Evolutionary conservation across 2,329 filamentous ascomycete species (phyloP), one percentile per base, ranked within the genome.

Genomic region (Pezicula neosporulosa): DNA sequence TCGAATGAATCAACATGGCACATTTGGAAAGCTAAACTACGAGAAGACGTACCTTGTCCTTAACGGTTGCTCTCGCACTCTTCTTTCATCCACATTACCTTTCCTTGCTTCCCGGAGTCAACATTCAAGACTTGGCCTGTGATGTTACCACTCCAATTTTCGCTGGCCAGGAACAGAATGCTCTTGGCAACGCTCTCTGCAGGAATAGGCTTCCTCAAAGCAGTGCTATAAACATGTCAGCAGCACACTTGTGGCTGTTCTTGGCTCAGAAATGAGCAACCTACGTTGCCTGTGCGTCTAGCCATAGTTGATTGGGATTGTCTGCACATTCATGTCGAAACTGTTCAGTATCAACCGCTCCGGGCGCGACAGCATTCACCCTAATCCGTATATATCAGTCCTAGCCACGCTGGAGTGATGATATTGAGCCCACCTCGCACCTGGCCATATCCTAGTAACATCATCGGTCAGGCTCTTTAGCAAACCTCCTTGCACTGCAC

Each of bases 331-430:
- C 73, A 47, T 71, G 64, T 47, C 58, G 56, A 55, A 75, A 76
- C 44, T 73, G 66, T 10, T 56, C 57, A 15, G 74, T 77, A 49
- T 72, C 67, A 1, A 77, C 73, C 5, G 72, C 65, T 7, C 74
- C 74, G 15, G 74, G 74, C 4, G 73, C 74, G 24, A 77, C 66
- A 8, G 70, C 72, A 58, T 76, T 77, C 19, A 77, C 70, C 45
- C 73, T 66, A 21, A 21, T 69, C 67, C n/a, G 60, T 57, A 57
- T 55, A 51, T 36, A 54, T 49, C 27, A 13, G n/a, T 39, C 41
- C 33, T 27, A 38, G 7, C 44, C 24, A 35, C 28, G 15, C 41
- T 9, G n/a, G 19, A 8, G 9, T 27, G 19, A n/a, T n/a, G 27
- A n/a, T 27, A 6, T 44, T 12, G 7, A 44, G 47, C 55, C 47